Conservation (phyloP, 1,139 yeast genomes). For the Debaryomyces robertsiae region DNA sequence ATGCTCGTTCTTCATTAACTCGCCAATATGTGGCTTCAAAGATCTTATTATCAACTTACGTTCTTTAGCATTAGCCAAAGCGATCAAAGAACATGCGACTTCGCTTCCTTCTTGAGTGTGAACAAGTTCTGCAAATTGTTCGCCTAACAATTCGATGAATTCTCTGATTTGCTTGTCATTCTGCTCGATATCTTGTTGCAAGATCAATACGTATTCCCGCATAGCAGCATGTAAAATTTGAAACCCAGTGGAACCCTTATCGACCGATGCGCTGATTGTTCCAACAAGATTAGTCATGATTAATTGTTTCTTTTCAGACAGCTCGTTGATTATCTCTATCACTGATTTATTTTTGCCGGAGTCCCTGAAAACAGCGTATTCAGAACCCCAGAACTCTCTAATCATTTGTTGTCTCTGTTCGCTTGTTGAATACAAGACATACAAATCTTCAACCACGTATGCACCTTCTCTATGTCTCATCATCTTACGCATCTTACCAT, state of each 20-base stretch:
- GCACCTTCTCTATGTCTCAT: slow-evolving; percentile 99
- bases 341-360: slow-evolving; percentile 66
- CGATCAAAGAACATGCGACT: slow-evolving; percentile 79
- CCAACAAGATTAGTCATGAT: slow-evolving; percentile 77
- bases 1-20: slow-evolving; percentile 78
- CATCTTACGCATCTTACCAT: slow-evolving; percentile 85
- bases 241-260: slow-evolving; percentile 95
- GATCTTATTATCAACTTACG: slow-evolving; percentile 76
- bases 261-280: slow-evolving; percentile 87
- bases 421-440: slow-evolving; percentile 78
- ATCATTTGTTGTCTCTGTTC: slow-evolving; percentile 89
- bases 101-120: slow-evolving; percentile 95
- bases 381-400: slow-evolving; percentile 97
- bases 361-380: slow-evolving; percentile 87
- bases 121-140: slow-evolving; percentile 91
- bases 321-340: slow-evolving; percentile 65
- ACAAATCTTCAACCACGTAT: slow-evolving; percentile 95
- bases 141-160: slow-evolving; percentile 79
- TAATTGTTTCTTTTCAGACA: slow-evolving; percentile 80
- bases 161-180: slow-evolving; percentile 71
- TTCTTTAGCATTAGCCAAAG: slow-evolving; percentile 89
- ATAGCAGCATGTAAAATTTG: slow-evolving; percentile 95
- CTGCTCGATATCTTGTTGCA: slow-evolving; percentile 48
- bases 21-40: slow-evolving; percentile 71
- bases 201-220: slow-evolving; percentile 80